Evolutionary conservation across 108 stramenopile genomes (phyloP), one percentile per base, ranked within the genome.

Genomic region (Craspedostauros australis): DNA sequence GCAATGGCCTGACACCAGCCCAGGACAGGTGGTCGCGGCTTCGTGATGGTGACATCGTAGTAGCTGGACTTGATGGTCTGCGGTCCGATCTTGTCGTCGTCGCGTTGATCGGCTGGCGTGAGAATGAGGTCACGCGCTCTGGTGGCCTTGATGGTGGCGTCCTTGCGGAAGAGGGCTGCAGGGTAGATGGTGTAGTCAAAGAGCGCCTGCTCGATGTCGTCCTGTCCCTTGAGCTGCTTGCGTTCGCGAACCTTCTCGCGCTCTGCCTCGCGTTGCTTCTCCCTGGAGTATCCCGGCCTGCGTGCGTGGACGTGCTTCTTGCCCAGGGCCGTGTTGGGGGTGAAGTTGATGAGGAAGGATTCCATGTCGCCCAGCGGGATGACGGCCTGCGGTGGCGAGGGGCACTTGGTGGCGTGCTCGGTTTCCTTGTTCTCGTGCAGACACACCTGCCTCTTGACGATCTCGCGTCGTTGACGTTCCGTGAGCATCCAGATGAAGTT

Each of bases 141-240:
- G 9, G 82, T 85, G 5, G 89, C 84, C 70, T 84, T 86, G 43
- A 91, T 47, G 22, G 89, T 91, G 8, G 89, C 89, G 49, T 91
- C 89, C 70, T 91, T 91, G 33, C 78, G 84, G 64, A 91, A 84
- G 2, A 91, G 63, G 7, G 89, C 89, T 18, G 89, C 68, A 22
- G 89, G 89, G 37, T 91, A 91, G 54, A 91, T 75, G 1, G 89
- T 91, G 54, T 86, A 91, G 40, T 91, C 89, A 65, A 91, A 91
- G 21, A 91, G 60, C 24, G 89, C 89, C 54, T 84, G 84, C 41
- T 60, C 89, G 20, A 91, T 91, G 43, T 91, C 89, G 38, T 91
- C 85, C 48, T 86, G 84, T 32, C 76, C 89, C 62, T 86, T 83
- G 44, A 91, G 74, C 52, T 91, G 89, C 55, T 91, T 91, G 36